Evolutionary conservation across 2,329 filamentous ascomycete genomes (phyloP), one percentile per base, ranked within the genome.

Genomic region (Penicillium sp.): DNA sequence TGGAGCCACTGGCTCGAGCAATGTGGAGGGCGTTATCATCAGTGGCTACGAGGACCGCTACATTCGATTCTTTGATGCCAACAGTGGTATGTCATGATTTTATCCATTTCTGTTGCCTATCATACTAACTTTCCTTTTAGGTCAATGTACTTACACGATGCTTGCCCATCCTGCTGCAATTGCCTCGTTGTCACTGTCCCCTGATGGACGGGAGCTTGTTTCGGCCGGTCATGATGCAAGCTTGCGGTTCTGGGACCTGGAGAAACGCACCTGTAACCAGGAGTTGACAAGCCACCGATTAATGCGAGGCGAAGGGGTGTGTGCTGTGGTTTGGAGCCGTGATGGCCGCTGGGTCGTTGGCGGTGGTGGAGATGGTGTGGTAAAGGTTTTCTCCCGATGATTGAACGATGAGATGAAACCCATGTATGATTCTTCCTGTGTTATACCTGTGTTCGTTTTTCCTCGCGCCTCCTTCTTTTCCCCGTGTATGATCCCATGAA

Each of bases 121-220:
- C 21, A 27, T 24, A 45, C 60, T 67, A 56, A 69, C 60, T 56
- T 53, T 57, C 10, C 18, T 11, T 49, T 11, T 61, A 97, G 94
- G 94, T 53, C 94, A 99, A 91, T 97, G 92, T 77, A 97, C 94
- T 60, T 99, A 99, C 76, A 95, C 89, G 67, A 99, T 99, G 94
- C 85, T 97, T 55, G 94, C 94, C 5, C 94, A 99, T 66, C 92
- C 94, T 0, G 89, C 92, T 3, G 88, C 94, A 53, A 97, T 99
- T 62, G 95, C 94, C 1, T 88, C 90, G 24, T 82, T 99, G 5
- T 95, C 91, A 0, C 83, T 99, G 18, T 96, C 91, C 63, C 94
- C 93, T 13, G 93, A 97, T 68, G 92, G 93, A 43, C 87, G 88
- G 54, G 94, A 99, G 78, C 87, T 97, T 10, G 93, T 99, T 45